Evolutionary conservation across 345 rosid genomes (phyloP).

Genomic region (Acer campestre): DNA sequence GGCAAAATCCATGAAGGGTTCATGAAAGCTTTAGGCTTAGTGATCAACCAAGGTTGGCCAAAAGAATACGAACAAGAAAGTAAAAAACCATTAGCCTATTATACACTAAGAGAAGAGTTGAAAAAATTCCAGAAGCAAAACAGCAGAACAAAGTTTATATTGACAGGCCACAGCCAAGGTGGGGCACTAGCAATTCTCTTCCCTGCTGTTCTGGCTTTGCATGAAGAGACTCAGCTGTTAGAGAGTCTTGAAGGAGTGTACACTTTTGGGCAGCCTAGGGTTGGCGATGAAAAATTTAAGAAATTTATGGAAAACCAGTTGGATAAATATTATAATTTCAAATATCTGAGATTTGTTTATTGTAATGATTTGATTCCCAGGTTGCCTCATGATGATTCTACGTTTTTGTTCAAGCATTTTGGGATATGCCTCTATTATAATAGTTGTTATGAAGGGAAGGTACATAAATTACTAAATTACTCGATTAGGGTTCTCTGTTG

Average conservation of each 20-base stretch:
- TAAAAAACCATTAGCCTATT: conserved; percentile 50
- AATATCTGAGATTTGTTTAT: conserved; percentile 64
- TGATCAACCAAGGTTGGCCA: conserved; percentile 50
- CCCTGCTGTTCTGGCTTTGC: conserved; percentile 50
- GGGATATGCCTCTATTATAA: conserved; percentile 63
- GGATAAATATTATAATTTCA: conserved; percentile 25
- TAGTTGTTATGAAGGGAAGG: conserved; percentile 55
- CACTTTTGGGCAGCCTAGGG: conserved; percentile 78
- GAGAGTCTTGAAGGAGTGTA: conserved; percentile 63
- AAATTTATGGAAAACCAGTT: conserved; percentile 49
- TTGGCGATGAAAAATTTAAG: conserved; percentile 57
- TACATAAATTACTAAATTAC: too few relatives aligned
- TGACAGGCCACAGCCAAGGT: conserved; percentile 74
- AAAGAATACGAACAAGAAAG: conserved; percentile 17
- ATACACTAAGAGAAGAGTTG: conserved; percentile 47
- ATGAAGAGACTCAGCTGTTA: conserved; percentile 43
- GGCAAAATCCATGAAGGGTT: conserved; percentile 65
- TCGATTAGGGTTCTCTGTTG: too few relatives aligned
- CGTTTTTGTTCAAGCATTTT: conserved; percentile 55
- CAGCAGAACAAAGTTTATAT: conserved; percentile 44
- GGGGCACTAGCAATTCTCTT: conserved; percentile 65
- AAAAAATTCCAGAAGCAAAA: conserved; percentile 26
- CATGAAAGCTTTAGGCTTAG: conserved; percentile 63
- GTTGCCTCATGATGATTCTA: conserved; percentile 52
- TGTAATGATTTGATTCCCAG: conserved; percentile 59